These are phyloP conservation scores for Plasmodium coatneyi DNA, from an alignment of 169 alveolate genomes.

Conservation along the genomic window DNA sequence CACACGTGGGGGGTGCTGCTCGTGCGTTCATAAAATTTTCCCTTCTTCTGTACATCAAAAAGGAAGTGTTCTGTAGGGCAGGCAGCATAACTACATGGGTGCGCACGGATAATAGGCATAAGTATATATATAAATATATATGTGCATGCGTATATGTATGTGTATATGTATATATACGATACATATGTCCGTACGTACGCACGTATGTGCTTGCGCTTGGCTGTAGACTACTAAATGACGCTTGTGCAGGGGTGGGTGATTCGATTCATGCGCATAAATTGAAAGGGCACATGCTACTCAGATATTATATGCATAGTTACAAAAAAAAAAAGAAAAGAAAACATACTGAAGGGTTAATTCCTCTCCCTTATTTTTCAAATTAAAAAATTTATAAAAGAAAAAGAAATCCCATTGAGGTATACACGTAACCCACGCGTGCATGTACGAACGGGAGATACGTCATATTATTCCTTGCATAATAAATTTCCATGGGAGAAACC, in stretches of 20 bases:
- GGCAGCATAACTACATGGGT: background rate
- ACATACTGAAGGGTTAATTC: background rate
- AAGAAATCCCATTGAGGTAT: background rate
- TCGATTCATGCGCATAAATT: background rate
- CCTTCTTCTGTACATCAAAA: slow-evolving; percentile 24
- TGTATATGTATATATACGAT: background rate
- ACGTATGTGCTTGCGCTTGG: background rate
- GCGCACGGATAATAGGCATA: background rate
- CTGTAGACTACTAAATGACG: background rate
- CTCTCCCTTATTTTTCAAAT: background rate
- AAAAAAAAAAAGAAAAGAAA: background rate
- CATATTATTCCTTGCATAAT: background rate
- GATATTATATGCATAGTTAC: background rate
- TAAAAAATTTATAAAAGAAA: background rate
- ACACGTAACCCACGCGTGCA: background rate
- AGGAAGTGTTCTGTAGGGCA: background rate
- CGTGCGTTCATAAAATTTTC: background rate
- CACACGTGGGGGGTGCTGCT: background rate
- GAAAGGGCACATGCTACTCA: background rate
- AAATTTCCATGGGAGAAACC: background rate
- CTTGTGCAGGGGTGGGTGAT: background rate
- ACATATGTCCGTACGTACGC: background rate
- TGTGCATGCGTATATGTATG: background rate
- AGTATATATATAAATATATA: too few relatives aligned
- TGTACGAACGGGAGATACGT: background rate